Evolutionary conservation across 2,329 filamentous ascomycete genomes (phyloP), one percentile per base, ranked within the genome.

Genomic region (Lachnellula occidentalis): DNA sequence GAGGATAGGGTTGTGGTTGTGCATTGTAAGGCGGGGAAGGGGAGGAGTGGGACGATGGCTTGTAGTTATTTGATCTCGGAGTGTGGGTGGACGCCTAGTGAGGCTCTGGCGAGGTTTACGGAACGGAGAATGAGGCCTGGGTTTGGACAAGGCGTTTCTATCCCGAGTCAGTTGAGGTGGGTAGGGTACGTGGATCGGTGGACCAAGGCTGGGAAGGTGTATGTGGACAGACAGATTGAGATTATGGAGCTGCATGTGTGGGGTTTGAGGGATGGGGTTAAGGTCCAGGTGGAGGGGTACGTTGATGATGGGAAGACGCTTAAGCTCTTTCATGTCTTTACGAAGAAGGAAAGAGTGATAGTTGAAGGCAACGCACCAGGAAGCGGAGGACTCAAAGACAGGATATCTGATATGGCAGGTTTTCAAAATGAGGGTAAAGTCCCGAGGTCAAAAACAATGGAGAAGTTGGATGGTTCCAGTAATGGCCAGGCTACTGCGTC

Each of bases 1-100:
- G 61, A 65, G 4, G 54, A 66, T 37, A 78, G 90, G 34, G 90
- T 97, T 0, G 87, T 87, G 0, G 92, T 97, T 6, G 90, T 97
- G 7, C 94, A 99, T 71, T 97, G 94, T 76, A 97, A 97, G 70
- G 94, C 94, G 1, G 94, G 94, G 2, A 99, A 99, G 72, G 94
- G 94, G 1, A 80, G 94, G 49, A 95, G 90, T 61, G 94, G 94
- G 4, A 96, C 90, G 0, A 83, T 90, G 64, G 86, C 87, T 31
- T 95, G 90, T 71, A 89, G 87, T 63, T 97, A 96, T 69, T 76
- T 99, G 55, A 94, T 99, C 64, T 85, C 88, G 7, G 89, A 97
- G 68, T 88, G 94, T 66, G 84, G 82, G 4, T 88, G 85, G 86
- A 78, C 74, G 31, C 72, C 78, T 41, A 76, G 81, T 49, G 82